A percentile compares a stretch with the other conserved stretches of the same genome.
Evolutionary conservation across 768 basidiomycete genomes (phyloP).

Genomic region (Coprinopsis strossmayeri): DNA sequence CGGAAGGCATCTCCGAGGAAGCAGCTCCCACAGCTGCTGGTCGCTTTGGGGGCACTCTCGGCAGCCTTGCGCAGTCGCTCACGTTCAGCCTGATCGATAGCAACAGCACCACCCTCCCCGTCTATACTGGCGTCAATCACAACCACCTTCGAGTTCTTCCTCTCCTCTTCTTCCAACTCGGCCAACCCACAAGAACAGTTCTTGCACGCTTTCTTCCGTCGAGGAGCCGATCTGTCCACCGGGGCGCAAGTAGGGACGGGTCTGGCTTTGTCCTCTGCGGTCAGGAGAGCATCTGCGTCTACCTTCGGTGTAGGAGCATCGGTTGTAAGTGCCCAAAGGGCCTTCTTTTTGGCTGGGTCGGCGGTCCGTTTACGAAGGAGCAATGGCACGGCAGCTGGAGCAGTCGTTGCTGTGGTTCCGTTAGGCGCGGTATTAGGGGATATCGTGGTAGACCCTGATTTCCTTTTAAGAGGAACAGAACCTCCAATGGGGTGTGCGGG

Average conservation of each 20-base stretch:
- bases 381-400: slow-evolving; percentile 37
- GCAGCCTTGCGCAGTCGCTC: slow-evolving; percentile 62
- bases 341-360: slow-evolving; percentile 75
- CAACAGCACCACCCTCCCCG: slow-evolving; percentile 43
- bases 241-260: slow-evolving; percentile 79
- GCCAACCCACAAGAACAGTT: slow-evolving; percentile 94
- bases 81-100: slow-evolving; percentile 53
- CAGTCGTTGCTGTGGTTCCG: slow-evolving; percentile 14
- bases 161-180: slow-evolving; percentile 86
- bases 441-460: slow-evolving; percentile 21
- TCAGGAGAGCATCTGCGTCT: slow-evolving; percentile 79
- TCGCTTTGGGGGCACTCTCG: slow-evolving; percentile 74
- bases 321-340: slow-evolving; percentile 77
- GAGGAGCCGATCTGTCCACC: slow-evolving; percentile 38
- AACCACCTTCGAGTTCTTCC: slow-evolving; percentile 52
- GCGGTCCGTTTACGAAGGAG: slow-evolving; percentile 39
- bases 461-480: slow-evolving; percentile 39
- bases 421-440: slow-evolving; percentile 25
- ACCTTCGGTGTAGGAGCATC: slow-evolving; percentile 55
- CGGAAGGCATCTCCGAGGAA: slow-evolving; percentile 97
- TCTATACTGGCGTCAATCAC: slow-evolving; percentile 58
- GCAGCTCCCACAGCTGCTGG: slow-evolving; percentile 96
- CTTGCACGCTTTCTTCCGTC: slow-evolving; percentile 91
- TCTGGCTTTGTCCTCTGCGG: slow-evolving; percentile 72
- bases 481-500: slow-evolving; percentile 39